Base-by-base conservation (phyloP, 371 early-diverging fungal species). In the Mortierella sp. region DNA sequence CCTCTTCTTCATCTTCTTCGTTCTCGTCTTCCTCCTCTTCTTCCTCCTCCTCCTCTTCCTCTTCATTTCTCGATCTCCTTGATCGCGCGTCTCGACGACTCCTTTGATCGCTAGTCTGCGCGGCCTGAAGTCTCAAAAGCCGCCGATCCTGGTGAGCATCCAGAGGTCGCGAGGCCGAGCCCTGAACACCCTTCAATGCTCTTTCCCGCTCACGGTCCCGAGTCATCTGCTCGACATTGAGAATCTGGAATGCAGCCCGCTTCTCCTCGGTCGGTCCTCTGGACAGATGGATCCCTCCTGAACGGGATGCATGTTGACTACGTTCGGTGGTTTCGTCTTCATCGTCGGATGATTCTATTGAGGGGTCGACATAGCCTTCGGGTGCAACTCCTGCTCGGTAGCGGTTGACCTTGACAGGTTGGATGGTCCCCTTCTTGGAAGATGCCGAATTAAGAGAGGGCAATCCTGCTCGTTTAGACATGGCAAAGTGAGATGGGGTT, bases 321-420 rank as follows among this genome's bases (percentile, higher is more conserved):
- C 1, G 53, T 62, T 80, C 81, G 11, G 77, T 75, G 11, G 77
- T 75, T 47, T 84, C 85, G 28, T 84, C 85, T 19, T 86, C 86
- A 44, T 88, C 88, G 18, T 87, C 87, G 16, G 80, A 80, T 15
- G 87, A 80, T 60, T 79, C 67, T 55, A 70, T 65, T 72, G 80
- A 66, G 48, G 88, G 86, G 71, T 87, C 86, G 25, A 83, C 81
- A 56, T 88, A 87, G 25, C 86, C 84, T 18, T 83, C 86, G 11
- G 90, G 90, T 1, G 85, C 90, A 56, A 87, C 83, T 29, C 90
- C 90, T 15, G 88, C 89, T 53, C 90, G 75, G 58, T 90, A 90
- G 5, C 90, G 86, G 61, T 83, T 86, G 16, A 85, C 87, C 48
- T 86, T 88, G 26, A 75, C 81, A 18, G 84, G 84, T 12, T 87